Base-by-base conservation (phyloP, 1,284 basidiomycete species). In the Coniophora puteana region DNA sequence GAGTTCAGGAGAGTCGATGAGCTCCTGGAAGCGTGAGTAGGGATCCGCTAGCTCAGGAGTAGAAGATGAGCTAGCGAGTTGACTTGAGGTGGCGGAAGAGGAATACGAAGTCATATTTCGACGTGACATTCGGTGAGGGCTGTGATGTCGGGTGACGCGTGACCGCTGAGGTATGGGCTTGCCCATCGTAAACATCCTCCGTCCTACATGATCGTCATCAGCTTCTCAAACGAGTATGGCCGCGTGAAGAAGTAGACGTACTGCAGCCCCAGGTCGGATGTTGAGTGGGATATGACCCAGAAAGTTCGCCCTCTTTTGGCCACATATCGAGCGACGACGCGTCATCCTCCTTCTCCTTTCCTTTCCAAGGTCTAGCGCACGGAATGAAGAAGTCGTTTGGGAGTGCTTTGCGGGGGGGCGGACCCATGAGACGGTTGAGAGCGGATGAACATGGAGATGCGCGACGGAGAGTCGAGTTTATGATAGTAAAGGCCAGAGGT, bases 371-470 rank as follows among this genome's bases (percentile, higher is more conserved):
- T 43, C 72, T 66, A 8, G 76, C 69, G 36, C 61, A 62, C 6
- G 80, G 78, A 3, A 69, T 72, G 51, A 80, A 79, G 59, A 78
- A 79, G 51, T 77, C 70, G 13, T 63, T 46, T 7, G 64, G 62
- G 35, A 68, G 48, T 11, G 57, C 47, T 18, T 57, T 53, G 37
- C 54, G 55, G 33, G 59, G 45, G 25, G 64, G 45, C 4, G 52
- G 49, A 34, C 52, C 46, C 45, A 65, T 63, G 28, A 46, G 30
- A 14, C 46, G 34, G 44, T 47, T 57, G 39, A 62, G 38, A 35
- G 52, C 25, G 38, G 43, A 47, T 28, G 34, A 39, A 32, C 41
- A 38, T n/a, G 46, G 41, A 31, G 47, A 29, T 21, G 37, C 26
- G 35, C 45, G 48, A 16, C 57, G 43, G 43, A 52, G 25, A 36